A percentile compares a stretch with the other conserved stretches of the same genome.
Conservation (phyloP, 768 basidiomycete genomes). For the Hygrocybe coccinea region DNA sequence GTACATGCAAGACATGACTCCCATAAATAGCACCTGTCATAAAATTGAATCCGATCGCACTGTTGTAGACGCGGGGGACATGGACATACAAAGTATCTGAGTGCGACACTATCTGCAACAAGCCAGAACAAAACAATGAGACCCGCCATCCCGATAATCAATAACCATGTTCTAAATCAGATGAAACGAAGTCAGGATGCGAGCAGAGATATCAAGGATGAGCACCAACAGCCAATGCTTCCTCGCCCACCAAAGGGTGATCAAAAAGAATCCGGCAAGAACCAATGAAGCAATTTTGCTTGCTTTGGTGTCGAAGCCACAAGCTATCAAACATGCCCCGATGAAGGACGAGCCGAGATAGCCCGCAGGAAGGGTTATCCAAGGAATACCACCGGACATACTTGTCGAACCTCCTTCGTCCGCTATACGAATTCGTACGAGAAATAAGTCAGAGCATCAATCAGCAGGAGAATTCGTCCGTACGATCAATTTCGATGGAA, state of each 20-base stretch:
- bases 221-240: conserved; percentile 61
- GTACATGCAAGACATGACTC: conserved; percentile 84
- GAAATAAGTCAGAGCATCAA: conserved; percentile 2
- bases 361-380: conserved; percentile 76
- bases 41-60: neutral
- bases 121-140: conserved; percentile 84
- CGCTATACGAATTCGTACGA: conserved; percentile 37
- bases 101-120: conserved; percentile 63
- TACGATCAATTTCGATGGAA: conserved; percentile 83
- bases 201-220: neutral
- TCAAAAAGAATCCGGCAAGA: conserved; percentile 78
- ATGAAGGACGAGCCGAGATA: conserved; percentile 84
- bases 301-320: conserved; percentile 85
- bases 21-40: conserved; percentile 71
- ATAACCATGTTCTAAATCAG: conserved; percentile 60
- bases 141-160: conserved; percentile 75
- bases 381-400: conserved; percentile 82
- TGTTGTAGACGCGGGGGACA: neutral
- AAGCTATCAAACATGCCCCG: conserved; percentile 81
- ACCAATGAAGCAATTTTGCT: conserved; percentile 79
- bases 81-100: conserved; percentile 67
- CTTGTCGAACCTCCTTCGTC: conserved; percentile 84
- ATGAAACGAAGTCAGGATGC: neutral
- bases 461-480: conserved; percentile 20
- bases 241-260: conserved; percentile 87